Base-by-base conservation (phyloP, 2,329 filamentous ascomycete genomes). In the Juglanconis sp. region DNA sequence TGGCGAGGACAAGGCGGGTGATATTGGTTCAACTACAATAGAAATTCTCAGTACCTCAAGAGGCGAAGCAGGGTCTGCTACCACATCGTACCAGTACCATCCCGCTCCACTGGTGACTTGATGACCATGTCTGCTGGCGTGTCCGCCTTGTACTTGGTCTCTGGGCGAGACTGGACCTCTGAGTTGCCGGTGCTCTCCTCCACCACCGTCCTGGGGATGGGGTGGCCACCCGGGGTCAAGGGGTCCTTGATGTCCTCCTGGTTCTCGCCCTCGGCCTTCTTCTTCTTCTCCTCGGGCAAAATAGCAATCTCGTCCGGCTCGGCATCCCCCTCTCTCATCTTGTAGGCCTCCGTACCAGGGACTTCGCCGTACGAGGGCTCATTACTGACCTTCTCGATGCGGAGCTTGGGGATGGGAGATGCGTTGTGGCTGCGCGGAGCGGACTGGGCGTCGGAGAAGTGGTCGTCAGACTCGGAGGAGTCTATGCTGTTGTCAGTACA, bases 401-500 rank as follows among this genome's bases (percentile, higher is more conserved):
- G 74, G 31, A 82, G 85, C 63, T 76, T 80, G n/a, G 84, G 85
- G 57, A 86, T 80, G 24, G 84, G 81, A 13, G 82, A 82, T 63
- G 70, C 72, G 46, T 72, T 74, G 8, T 74, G 77, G 69, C 73
- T 82, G 65, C 67, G 73, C 60, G 69, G 77, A 54, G 60, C 60
- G 42, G 51, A 53, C 57, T 83, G 83, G 38, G 87, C 86, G 70
- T 89, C 87, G 54, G 84, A 88, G 72, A 87, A 89, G 73, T 89
- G 87, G 66, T 89, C 87, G 50, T 89, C 87, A 34, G 85, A 87
- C 64, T 88, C 87, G 53, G 86, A 87, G 35, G 77, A 78, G 62
- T 82, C 82, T 74, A 71, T 72, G 72, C 1, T 36, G 0, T 7
- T 5, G 40, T 60, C 17, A 57, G 54, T 32, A 46, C 8, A 13